These are phyloP conservation scores for Mycena rosella DNA, from an alignment of 768 basidiomycete species.

Conservation along the genomic window DNA sequence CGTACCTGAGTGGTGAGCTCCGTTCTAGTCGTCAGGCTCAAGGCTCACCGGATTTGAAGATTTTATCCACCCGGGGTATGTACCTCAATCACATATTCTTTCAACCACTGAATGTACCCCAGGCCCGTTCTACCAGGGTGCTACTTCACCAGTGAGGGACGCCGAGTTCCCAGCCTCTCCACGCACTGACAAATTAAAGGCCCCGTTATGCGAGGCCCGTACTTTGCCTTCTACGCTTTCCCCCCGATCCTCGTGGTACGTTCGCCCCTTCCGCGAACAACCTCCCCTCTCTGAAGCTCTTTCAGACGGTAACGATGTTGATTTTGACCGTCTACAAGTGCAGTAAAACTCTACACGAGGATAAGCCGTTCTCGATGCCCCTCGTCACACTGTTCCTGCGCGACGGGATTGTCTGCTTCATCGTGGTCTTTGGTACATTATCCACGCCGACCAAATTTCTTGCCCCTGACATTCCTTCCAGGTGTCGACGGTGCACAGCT, in stretches of 20 bases:
- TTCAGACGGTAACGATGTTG: slow-evolving; percentile 13
- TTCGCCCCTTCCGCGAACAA: not conserved
- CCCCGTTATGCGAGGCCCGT: slow-evolving; percentile 3
- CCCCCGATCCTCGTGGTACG: slow-evolving; percentile 24
- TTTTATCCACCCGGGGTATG: slow-evolving; percentile 18
- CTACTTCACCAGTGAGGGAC: slow-evolving; percentile 14
- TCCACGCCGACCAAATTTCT: not conserved
- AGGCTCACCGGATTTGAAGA: not conserved
- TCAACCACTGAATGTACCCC: not conserved
- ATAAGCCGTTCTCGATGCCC: not conserved
- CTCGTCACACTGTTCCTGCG: not conserved
- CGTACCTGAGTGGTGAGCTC: slow-evolving; percentile 1
- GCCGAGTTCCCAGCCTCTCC: too few species aligned
- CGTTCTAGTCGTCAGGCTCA: not conserved
- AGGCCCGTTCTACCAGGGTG: slow-evolving; percentile 19
- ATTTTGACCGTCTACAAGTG: slow-evolving; percentile 18
- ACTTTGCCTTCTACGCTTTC: slow-evolving; percentile 21
- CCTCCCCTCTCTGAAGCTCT: not conserved
- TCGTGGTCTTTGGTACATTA: slow-evolving; percentile 2
- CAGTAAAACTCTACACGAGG: not conserved
- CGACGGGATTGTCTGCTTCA: slow-evolving; percentile 6
- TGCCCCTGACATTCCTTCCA: not conserved
- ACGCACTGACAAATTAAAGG: not conserved
- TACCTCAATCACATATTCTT: not conserved
- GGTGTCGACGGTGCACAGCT: slow-evolving; percentile 10